Percentiles rank a stretch among this genome's conserved stretches.
phyloP scores from a whole-genome alignment of 2,329 filamentous ascomycete species.

The Calonectria pteridis region DNA sequence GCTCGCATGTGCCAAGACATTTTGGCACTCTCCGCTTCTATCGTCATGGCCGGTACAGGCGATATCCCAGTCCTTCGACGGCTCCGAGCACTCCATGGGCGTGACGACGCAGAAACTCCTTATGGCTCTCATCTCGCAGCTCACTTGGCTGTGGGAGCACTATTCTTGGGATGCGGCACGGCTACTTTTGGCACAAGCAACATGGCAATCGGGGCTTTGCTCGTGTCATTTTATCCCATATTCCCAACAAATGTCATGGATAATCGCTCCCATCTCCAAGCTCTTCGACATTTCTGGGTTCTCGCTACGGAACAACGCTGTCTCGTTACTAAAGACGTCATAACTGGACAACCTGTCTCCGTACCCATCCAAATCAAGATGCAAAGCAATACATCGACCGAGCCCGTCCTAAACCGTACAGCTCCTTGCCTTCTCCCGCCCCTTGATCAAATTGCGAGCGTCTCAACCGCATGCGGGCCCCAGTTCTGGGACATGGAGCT shows the following conservation, averaged over 20 bases:
- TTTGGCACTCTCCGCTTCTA: slow-evolving; percentile 83
- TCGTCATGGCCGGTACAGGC: slow-evolving; percentile 96
- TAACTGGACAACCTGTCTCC: slow-evolving; percentile 83
- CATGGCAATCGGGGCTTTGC: slow-evolving; percentile 84
- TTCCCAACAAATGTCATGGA: slow-evolving; percentile 92
- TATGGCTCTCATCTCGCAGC: slow-evolving; percentile 95
- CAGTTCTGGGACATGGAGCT: slow-evolving; percentile 86
- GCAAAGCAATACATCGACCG: slow-evolving; percentile 55
- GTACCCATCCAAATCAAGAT: slow-evolving; percentile 78
- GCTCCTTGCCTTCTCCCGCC: slow-evolving; percentile 75
- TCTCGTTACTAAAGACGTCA: slow-evolving; percentile 87
- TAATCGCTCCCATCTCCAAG: slow-evolving; percentile 94
- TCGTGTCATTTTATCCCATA: slow-evolving; percentile 94
- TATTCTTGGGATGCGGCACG: slow-evolving; percentile 94
- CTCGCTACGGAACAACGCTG: slow-evolving; percentile 91
- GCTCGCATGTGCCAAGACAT: slow-evolving; percentile 93
- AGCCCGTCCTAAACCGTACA: slow-evolving; percentile 56
- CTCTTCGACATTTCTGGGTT: slow-evolving; percentile 97
- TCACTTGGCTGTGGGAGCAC: slow-evolving; percentile 89
- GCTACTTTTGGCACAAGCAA: slow-evolving; percentile 92
- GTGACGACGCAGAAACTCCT: slow-evolving; percentile 84
- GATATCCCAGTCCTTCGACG: slow-evolving; percentile 88
- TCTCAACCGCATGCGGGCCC: slow-evolving; percentile 72
- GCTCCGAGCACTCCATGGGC: slow-evolving; percentile 87
- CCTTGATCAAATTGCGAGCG: slow-evolving; percentile 69